Evolutionary conservation across 1,139 yeast species (phyloP).

Genomic region (Pichia sp.): DNA sequence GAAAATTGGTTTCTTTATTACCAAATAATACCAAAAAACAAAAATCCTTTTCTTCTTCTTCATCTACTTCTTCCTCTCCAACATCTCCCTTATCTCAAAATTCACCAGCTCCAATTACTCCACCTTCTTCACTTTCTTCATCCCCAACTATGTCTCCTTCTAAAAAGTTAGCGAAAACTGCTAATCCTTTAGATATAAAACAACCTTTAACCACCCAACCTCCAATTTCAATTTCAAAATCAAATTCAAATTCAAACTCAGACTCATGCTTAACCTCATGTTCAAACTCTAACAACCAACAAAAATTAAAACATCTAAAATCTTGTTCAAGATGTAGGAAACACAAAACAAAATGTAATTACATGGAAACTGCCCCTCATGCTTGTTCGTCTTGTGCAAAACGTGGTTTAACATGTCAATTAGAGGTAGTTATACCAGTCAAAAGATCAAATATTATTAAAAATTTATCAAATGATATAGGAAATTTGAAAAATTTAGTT

Average conservation of each 20-base stretch:
- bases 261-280: neutral
- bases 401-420: constrained; percentile 44
- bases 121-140: neutral
- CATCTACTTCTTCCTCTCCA: neutral
- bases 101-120: neutral
- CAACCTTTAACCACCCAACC: no score
- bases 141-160: neutral
- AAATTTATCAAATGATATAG: constrained; percentile 25
- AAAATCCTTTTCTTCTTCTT: constrained; percentile 1
- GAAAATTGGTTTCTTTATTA: constrained; percentile 33
- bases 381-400: constrained; percentile 56
- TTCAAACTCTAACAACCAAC: constrained; percentile 20
- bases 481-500: constrained; percentile 28
- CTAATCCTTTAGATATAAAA: constrained; percentile 17
- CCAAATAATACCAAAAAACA: constrained; percentile 17
- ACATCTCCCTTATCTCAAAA: constrained; percentile 1
- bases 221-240: no score
- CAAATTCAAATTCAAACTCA: no score
- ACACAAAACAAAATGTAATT: constrained; percentile 63
- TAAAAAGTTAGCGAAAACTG: constrained; percentile 20
- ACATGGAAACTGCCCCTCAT: constrained; percentile 42
- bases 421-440: constrained; percentile 42
- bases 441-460: constrained; percentile 31
- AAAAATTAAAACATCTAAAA: constrained; percentile 41
- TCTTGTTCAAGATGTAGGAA: constrained; percentile 60